These are phyloP conservation scores for Cadophora gregata DNA, from an alignment of 2,329 filamentous ascomycete genomes.

Conservation along the genomic window DNA sequence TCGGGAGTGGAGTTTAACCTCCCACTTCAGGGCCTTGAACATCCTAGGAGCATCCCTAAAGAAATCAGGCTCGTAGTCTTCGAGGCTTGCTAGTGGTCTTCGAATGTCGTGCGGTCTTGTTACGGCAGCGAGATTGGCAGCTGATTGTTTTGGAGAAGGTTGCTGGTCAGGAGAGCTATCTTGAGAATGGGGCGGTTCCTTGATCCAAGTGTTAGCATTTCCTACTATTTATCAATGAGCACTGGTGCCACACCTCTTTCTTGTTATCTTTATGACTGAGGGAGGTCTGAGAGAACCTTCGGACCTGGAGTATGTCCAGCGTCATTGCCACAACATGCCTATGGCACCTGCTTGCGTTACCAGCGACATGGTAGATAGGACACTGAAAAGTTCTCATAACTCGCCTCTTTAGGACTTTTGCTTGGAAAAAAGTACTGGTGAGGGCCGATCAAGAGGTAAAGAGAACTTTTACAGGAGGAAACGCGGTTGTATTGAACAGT, in stretches of 20 bases:
- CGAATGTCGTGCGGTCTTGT: not conserved
- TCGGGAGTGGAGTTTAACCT: too few relatives aligned
- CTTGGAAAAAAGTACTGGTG: not conserved
- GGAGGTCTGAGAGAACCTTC: not conserved
- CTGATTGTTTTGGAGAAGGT: not conserved
- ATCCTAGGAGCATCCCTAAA: not conserved
- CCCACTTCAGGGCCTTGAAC: too few relatives aligned
- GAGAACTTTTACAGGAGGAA: not conserved
- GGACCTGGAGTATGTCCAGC: not conserved
- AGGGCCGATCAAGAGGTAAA: conserved; percentile 1
- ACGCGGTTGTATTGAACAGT: too few relatives aligned
- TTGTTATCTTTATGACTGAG: not conserved
- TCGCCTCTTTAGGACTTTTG: not conserved
- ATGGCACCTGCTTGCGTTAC: not conserved
- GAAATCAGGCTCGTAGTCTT: not conserved
- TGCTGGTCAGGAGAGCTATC: not conserved
- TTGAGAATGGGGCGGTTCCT: not conserved
- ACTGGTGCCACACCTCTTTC: not conserved
- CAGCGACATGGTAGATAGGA: not conserved
- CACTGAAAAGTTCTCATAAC: not conserved
- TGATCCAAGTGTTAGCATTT: not conserved
- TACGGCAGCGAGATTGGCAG: not conserved
- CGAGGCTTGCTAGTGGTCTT: not conserved
- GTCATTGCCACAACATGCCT: not conserved
- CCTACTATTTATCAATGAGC: not conserved